Percentiles rank a stretch among this genome's conserved stretches.
Evolutionary conservation across 2,329 filamentous ascomycete species (phyloP).

Genomic region (Claviceps monticola): DNA sequence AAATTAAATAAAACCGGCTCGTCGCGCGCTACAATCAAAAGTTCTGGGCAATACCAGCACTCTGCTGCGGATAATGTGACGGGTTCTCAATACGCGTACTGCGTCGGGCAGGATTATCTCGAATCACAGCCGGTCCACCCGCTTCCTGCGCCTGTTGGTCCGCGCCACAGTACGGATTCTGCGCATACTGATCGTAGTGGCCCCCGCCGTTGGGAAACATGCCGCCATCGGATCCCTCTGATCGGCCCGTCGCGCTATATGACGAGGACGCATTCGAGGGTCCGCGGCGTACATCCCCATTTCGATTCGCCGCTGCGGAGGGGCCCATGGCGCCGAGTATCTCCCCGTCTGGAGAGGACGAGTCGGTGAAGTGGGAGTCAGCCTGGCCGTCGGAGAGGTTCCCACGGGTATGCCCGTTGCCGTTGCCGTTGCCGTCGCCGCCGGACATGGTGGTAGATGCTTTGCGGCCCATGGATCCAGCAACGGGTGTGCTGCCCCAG

Average conservation of each 20-base stretch:
- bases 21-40: conserved; percentile 31
- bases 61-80: conserved; percentile 80
- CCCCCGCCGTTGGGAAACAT: conserved; percentile 32
- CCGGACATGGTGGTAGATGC: conserved; percentile 81
- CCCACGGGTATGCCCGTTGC: conserved; percentile 38
- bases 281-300: conserved; percentile 65
- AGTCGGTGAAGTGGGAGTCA: conserved; percentile 42
- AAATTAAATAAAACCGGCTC: not conserved
- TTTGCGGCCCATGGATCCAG: conserved; percentile 61
- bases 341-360: conserved; percentile 57
- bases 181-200: conserved; percentile 47
- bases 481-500: conserved; percentile 70
- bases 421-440: conserved; percentile 29
- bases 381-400: conserved; percentile 55
- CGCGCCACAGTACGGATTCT: conserved; percentile 36
- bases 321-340: conserved; percentile 74
- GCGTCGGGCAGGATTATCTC: conserved; percentile 80
- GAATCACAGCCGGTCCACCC: conserved; percentile 63
- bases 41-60: conserved; percentile 91
- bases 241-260: conserved; percentile 71
- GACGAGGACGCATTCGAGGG: conserved; percentile 93
- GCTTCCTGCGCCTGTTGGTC: conserved; percentile 31
- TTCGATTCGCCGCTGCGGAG: conserved; percentile 48
- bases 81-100: conserved; percentile 93
- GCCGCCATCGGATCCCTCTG: conserved; percentile 48